Evolutionary conservation across 139 green algal genomes (phyloP), one percentile per base, ranked within the genome.

Genomic region (Chlorella vulgaris): DNA sequence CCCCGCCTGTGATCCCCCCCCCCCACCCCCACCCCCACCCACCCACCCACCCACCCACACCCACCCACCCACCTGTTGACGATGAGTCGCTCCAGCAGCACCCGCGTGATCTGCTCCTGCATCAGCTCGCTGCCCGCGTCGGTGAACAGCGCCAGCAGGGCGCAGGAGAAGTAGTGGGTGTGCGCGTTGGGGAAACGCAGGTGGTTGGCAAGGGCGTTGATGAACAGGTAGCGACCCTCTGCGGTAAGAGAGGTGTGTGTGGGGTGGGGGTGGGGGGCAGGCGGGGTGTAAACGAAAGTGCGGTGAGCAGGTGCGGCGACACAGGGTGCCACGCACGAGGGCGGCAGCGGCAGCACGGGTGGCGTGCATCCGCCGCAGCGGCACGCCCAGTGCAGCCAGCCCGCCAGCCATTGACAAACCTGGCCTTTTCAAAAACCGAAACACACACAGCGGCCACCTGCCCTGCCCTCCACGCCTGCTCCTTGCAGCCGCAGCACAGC

Each of bases 111-210:
- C 86, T 99, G 93, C 85, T 97, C 95, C 79, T 93, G 90, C 28
- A 98, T 65, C 39, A 91, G 87, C 76, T 96, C 91, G 53, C 74
- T 38, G 26, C 82, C 67, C 31, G 93, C 90, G 74, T 99, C 95
- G 7, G 83, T 67, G 79, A 99, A 99, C 18, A 99, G 90, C 63
- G 84, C 91, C 31, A 99, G 94, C 74, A 99, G 86, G 74, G 97
- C 89, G 87, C 93, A 98, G 42, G 89, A 96, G 90, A 99, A 99
- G 91, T 97, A 98, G 90, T 99, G 94, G n/a, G 97, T 99, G 93
- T 99, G 96, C 51, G 82, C 92, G 91, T 98, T 99, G 80, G 97
- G 97, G 91, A 97, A 99, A 65, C 97, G 91, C 90, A 99, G 96
- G 90, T 99, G 97, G 90, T 99, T 99, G 73, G 97, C 95, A 15